A percentile compares a stretch with the other conserved stretches of the same genome.
Evolutionary conservation across 805 yeast genomes (phyloP).

Genomic region (Pachysolen tannophilus): DNA sequence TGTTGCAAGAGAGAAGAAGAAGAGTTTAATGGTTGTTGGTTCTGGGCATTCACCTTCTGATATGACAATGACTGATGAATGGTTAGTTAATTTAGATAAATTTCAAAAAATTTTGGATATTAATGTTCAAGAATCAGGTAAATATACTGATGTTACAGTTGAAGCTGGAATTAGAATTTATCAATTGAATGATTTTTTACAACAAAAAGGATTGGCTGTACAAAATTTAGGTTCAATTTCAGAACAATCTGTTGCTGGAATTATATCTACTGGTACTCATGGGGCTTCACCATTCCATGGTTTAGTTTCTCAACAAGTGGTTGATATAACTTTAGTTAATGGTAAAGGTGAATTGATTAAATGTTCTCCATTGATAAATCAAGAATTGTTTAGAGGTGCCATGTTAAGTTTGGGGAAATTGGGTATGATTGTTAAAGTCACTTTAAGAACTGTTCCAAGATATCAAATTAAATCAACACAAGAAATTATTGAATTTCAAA

Average conservation of each 20-base stretch:
- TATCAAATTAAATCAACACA: constrained; percentile 76
- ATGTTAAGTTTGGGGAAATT: constrained; percentile 82
- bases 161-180: constrained; percentile 84
- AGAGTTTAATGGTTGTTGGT: constrained; percentile 79
- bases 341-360: constrained; percentile 66
- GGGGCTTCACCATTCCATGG: constrained; percentile 95
- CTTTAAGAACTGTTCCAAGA: constrained; percentile 75
- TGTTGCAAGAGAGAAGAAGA: constrained; percentile 48
- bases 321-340: constrained; percentile 64
- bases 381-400: constrained; percentile 71
- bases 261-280: constrained; percentile 93
- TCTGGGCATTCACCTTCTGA: constrained; percentile 95
- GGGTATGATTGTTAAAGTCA: constrained; percentile 82
- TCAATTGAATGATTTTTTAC: constrained; percentile 63
- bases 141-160: constrained; percentile 84
- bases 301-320: constrained; percentile 79
- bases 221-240: constrained; percentile 92
- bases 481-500: constrained; percentile 73
- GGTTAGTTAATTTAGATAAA: constrained; percentile 83
- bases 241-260: constrained; percentile 92
- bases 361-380: constrained; percentile 58
- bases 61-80: constrained; percentile 78
- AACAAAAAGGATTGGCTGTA: constrained; percentile 59
- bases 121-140: constrained; percentile 43
- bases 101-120: constrained; percentile 47